A percentile compares a stretch with the other conserved stretches of the same genome.
These are phyloP conservation scores for Phaffomyces opuntiae DNA, from an alignment of 805 yeast species.

Conservation along the genomic window DNA sequence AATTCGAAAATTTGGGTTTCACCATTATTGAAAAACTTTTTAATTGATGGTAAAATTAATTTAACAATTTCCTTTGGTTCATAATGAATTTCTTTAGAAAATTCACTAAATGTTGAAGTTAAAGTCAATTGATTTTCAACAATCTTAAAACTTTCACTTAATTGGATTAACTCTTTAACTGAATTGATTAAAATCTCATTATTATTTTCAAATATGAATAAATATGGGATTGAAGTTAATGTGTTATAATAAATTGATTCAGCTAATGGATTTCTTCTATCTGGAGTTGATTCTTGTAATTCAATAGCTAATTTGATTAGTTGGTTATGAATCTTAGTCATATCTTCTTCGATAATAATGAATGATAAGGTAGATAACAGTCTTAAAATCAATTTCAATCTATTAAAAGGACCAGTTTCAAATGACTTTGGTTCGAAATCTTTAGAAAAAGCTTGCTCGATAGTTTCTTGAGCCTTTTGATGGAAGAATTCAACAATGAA, in stretches of 20 bases:
- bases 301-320: constrained; percentile 50
- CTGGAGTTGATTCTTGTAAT: constrained; percentile 35
- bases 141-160: constrained; percentile 36
- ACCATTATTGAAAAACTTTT: constrained; percentile 1
- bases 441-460: constrained; percentile 31
- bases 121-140: constrained; percentile 15
- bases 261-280: constrained; percentile 48
- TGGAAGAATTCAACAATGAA: constrained; percentile 65
- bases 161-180: constrained; percentile 29
- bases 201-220: constrained; percentile 37
- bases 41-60: constrained; percentile 43
- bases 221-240: constrained; percentile 58
- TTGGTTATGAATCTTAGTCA: constrained; percentile 42
- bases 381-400: constrained; percentile 62
- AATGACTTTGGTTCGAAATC: constrained; percentile 24
- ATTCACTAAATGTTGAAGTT: constrained; percentile 21
- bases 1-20: constrained; percentile 22
- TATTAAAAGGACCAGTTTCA: constrained; percentile 57
- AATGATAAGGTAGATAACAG: constrained; percentile 62
- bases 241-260: constrained; percentile 62
- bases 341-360: constrained; percentile 45
- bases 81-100: constrained; percentile 35
- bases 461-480: constrained; percentile 48
- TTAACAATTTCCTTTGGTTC: constrained; percentile 41
- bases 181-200: constrained; percentile 33